phyloP scores from a whole-genome alignment of 352 stramenopile species.

The Pythium brassicae region DNA sequence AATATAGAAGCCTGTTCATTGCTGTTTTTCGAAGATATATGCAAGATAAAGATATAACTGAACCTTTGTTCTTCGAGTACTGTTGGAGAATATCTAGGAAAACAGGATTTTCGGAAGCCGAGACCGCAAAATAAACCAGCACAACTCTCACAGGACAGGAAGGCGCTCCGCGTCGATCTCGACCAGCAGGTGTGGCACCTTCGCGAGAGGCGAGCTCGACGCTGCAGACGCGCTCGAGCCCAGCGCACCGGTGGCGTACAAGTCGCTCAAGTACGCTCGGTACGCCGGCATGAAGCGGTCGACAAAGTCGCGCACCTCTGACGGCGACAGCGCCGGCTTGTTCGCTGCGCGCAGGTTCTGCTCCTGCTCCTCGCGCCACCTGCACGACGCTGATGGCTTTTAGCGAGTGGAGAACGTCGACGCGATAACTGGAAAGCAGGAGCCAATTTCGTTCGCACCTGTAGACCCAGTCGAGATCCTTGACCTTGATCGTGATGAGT shows the following conservation, averaged over 20 bases:
- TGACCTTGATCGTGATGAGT: conserved; percentile 72
- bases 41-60: background rate
- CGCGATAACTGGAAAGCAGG: background rate
- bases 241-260: conserved; percentile 36
- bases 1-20: background rate
- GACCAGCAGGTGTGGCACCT: conserved; percentile 49
- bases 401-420: background rate
- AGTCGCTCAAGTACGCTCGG: conserved; percentile 48
- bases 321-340: conserved; percentile 56
- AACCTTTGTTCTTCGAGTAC: background rate
- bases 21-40: no score
- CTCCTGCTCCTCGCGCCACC: conserved; percentile 82
- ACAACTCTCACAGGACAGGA: conserved; percentile 10
- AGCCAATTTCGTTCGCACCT: conserved; percentile 28
- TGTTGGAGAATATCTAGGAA: background rate
- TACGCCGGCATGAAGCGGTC: conserved; percentile 87
- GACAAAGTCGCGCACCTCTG: conserved; percentile 80
- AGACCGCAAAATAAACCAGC: no score
- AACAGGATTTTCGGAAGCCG: no score
- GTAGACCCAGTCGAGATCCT: conserved; percentile 78
- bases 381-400: conserved; percentile 7
- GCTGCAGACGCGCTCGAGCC: background rate
- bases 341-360: conserved; percentile 47
- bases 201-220: conserved; percentile 12
- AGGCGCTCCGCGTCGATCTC: conserved; percentile 46